phyloP scores from a whole-genome alignment of 2,329 filamentous ascomycete species.

The Aspergillus puulaauensis region DNA sequence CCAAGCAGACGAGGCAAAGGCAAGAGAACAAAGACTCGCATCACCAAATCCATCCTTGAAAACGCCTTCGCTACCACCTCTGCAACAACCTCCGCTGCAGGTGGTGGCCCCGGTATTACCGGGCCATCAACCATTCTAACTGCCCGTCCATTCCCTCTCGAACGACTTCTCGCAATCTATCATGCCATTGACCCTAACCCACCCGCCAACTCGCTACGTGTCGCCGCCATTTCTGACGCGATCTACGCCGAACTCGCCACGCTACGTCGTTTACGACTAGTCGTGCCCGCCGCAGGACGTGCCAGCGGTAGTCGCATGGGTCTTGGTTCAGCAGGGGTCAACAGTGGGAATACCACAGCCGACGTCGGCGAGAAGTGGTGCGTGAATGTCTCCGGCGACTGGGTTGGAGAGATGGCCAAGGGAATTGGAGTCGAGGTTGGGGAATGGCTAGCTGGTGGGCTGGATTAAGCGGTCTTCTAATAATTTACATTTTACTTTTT shows the following conservation, averaged over 20 bases:
- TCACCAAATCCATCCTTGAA: conserved; percentile 42
- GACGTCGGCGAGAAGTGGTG: conserved; percentile 49
- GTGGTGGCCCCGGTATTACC: conserved; percentile 30
- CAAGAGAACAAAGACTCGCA: conserved; percentile 38
- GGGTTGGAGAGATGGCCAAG: conserved; percentile 47
- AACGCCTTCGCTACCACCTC: conserved; percentile 41
- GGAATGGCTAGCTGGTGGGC: conserved; percentile 42
- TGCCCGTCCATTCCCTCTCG: conserved; percentile 45
- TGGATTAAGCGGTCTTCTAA: conserved; percentile 26
- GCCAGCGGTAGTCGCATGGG: conserved; percentile 29
- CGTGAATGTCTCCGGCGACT: conserved; percentile 48
- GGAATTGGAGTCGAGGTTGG: conserved; percentile 47
- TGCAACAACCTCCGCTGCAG: conserved; percentile 34
- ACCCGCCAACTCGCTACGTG: conserved; percentile 38
- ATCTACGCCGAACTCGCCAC: conserved; percentile 49
- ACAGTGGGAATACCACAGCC: conserved; percentile 36
- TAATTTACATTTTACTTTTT: neutral
- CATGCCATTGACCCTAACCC: conserved; percentile 49
- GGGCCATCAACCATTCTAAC: conserved; percentile 42
- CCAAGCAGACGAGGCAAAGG: conserved; percentile 36
- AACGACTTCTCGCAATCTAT: conserved; percentile 48
- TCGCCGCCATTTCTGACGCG: conserved; percentile 40
- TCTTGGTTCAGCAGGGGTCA: conserved; percentile 24
- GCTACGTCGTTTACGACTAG: conserved; percentile 45
- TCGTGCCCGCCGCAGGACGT: conserved; percentile 42